Percentiles rank a stretch among this genome's conserved stretches.
Conservation (phyloP, 2,329 filamentous ascomycete species). For the Alternaria consortialis region DNA sequence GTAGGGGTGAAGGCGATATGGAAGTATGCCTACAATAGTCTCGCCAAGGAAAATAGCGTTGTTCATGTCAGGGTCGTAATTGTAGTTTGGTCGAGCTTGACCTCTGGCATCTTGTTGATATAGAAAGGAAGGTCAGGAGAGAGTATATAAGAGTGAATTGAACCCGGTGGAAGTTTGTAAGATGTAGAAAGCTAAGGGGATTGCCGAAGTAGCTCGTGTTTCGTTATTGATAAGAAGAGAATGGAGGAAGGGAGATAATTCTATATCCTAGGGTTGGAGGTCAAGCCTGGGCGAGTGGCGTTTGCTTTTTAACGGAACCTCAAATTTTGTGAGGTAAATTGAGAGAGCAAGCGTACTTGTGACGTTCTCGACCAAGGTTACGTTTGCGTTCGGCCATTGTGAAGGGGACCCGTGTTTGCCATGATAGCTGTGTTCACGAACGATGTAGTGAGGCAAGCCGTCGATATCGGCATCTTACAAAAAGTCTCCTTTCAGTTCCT, state of each 20-base stretch:
- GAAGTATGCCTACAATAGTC: not conserved
- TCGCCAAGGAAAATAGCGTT: slow-evolving; percentile 6
- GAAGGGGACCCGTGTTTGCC: not conserved
- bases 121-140: not conserved
- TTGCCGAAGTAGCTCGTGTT: not conserved
- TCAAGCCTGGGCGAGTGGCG: not conserved
- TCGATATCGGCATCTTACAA: not conserved
- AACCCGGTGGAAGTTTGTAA: not conserved
- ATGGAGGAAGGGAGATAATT: too few relatives aligned
- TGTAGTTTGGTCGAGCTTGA: not conserved
- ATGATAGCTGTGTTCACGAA: not conserved
- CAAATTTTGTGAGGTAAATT: not conserved
- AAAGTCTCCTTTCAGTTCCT: not conserved
- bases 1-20: not conserved
- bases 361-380: not conserved
- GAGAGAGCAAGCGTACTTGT: not conserved
- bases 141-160: not conserved
- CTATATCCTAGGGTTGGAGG: not conserved
- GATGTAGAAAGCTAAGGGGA: not conserved
- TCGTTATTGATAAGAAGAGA: not conserved
- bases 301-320: not conserved
- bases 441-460: not conserved
- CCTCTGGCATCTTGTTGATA: not conserved
- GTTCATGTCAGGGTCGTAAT: slow-evolving; percentile 8
- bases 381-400: not conserved